Evolutionary conservation across 2,329 filamentous ascomycete species (phyloP).

Genomic region (Aspergillus brunneoviolaceus): DNA sequence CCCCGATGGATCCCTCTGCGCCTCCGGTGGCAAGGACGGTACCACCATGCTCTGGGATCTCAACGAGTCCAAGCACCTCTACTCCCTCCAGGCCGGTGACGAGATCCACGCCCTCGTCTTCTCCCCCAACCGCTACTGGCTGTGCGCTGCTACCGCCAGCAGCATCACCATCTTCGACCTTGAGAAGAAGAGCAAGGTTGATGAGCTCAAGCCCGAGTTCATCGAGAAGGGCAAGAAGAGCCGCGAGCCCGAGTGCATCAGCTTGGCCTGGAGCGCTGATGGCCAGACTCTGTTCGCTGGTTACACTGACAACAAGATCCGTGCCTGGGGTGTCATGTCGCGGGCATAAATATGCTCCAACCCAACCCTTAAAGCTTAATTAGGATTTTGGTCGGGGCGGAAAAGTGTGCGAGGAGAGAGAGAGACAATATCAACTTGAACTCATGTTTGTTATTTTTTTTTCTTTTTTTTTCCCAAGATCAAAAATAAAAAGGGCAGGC

Average conservation of each 20-base stretch:
- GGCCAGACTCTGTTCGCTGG: slow-evolving; percentile 99
- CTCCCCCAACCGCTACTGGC: slow-evolving; percentile 99
- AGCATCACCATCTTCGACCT: slow-evolving; percentile 99
- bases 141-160: slow-evolving; percentile 94
- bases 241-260: slow-evolving; percentile 97
- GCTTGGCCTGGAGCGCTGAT: slow-evolving; percentile 95
- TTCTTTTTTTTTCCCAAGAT: slow-evolving; percentile 17
- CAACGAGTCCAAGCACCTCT: slow-evolving; percentile 99
- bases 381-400: slow-evolving; percentile 9
- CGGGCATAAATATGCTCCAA: slow-evolving; percentile 62
- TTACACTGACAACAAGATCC: slow-evolving; percentile 99
- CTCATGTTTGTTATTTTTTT: slow-evolving; percentile 27
- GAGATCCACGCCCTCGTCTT: slow-evolving; percentile 99
- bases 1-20: slow-evolving; percentile 97
- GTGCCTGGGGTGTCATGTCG: slow-evolving; percentile 97
- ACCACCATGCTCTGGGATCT: slow-evolving; percentile 99
- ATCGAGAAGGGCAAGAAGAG: slow-evolving; percentile 96
- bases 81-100: slow-evolving; percentile 98
- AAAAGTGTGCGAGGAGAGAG: slow-evolving; percentile 21
- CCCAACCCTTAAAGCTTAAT: background rate
- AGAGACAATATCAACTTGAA: slow-evolving; percentile 10
- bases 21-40: slow-evolving; percentile 98
- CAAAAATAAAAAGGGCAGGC: slow-evolving; percentile 38
- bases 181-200: slow-evolving; percentile 99
- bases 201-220: slow-evolving; percentile 99